phyloP scores from a whole-genome alignment of 1,284 basidiomycete species.

The Ustilago vetiveriae region DNA sequence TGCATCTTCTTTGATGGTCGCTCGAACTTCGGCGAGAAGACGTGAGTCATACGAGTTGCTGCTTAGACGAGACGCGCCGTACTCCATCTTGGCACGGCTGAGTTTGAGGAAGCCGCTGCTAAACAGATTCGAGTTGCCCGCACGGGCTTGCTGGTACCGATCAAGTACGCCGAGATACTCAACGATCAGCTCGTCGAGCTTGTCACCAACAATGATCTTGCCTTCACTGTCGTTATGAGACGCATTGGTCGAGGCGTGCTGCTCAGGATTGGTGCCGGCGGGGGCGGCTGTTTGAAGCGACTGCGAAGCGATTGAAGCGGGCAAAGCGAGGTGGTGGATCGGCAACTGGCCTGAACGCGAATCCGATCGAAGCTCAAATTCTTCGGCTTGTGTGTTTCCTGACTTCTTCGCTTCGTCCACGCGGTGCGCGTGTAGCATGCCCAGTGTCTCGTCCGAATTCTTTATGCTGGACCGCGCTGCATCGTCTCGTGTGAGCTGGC shows the following conservation, averaged over 20 bases:
- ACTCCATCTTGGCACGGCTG: constrained; percentile 49
- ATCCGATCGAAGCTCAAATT: constrained; percentile 13
- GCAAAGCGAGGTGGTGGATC: constrained; percentile 33
- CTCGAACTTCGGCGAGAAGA: constrained; percentile 17
- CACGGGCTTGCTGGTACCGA: constrained; percentile 27
- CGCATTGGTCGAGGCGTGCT: not conserved
- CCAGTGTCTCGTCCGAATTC: constrained; percentile 21
- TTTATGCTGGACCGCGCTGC: constrained; percentile 2
- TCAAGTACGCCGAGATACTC: constrained; percentile 51
- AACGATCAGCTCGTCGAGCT: constrained; percentile 28
- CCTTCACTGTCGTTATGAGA: too few relatives aligned
- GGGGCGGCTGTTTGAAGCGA: too few relatives aligned
- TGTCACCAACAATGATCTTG: too few relatives aligned
- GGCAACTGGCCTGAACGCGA: constrained; percentile 13
- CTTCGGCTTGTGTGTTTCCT: not conserved
- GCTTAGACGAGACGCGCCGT: constrained; percentile 36
- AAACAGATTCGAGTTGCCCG: constrained; percentile 4
- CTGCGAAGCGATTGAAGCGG: constrained; percentile 4
- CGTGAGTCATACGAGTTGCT: constrained; percentile 49
- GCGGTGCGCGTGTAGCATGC: constrained; percentile 13
- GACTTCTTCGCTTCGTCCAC: not conserved
- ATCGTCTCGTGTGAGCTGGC: not conserved
- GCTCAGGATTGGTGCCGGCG: too few relatives aligned
- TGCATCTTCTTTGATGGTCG: too few relatives aligned
- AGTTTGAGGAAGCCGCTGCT: constrained; percentile 41